Evolutionary conservation across 73 alveolate species (phyloP), one percentile per base, ranked within the genome.

Genomic region (Stentor roeselii): DNA sequence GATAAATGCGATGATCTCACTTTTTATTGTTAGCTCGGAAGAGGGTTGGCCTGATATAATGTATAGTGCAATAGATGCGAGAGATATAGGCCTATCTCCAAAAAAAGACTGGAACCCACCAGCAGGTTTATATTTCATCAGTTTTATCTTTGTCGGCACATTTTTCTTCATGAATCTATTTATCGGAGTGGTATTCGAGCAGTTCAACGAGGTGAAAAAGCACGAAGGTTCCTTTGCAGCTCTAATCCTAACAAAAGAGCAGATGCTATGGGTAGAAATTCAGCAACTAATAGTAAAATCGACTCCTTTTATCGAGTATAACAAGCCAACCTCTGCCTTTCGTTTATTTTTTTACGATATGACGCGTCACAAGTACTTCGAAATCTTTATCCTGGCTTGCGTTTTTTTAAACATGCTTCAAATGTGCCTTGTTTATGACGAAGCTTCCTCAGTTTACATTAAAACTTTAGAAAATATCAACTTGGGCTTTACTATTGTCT

Each of bases 11-110:
- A 86, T 97, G 94, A 59, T 97, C 3, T 91, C 98, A 30, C 86
- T 96, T 21, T 96, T 96, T 86, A 94, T 94, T 4, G 88, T 97
- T 76, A 82, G 97, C 30, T 87, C 97, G 50, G 90, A 90, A 40
- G 99, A 97, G 89, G 98, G 96, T 27, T 97, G 99, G 99, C 99
- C 99, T 67, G 95, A 90, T 38, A 75, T 88, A 4, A 93, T 94
- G 98, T 86, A 93, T 83, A 60, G 82, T 42, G 76, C 90, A 42
- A 75, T 78, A 0, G 97, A 91, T 80, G 88, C 92, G 4, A 84
- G 84, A 36, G 90, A 78, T 15, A 39, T 83, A 60, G 96, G 78
- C 37, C 60, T 85, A 35, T 95, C 97, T 1, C 97, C 99, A 34
- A 85, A 87, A 37, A 83, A 90, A 78, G 93, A 89, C 37, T 90